Base-by-base conservation (phyloP, 1,284 basidiomycete genomes). In the Sutorius eximius region DNA sequence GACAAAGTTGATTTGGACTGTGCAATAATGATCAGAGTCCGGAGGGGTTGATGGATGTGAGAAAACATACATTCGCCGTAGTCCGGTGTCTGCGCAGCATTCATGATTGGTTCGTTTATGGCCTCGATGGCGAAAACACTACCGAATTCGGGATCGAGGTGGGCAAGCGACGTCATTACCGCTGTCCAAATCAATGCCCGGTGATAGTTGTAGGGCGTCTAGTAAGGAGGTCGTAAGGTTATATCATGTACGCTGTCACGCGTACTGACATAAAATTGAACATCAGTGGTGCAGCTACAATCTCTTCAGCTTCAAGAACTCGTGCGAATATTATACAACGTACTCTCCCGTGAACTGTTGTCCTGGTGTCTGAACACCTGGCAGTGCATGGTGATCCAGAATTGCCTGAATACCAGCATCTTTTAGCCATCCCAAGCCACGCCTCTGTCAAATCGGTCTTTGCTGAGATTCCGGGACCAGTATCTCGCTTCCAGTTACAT, bases 151-250 rank as follows among this genome's bases (percentile, higher is more conserved):
- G 87, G 77, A 64, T 91, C 85, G 18, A 87, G 70, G 61, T 91
- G 89, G 2, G 83, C 73, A 16, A 91, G 72, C 6, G 79, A 69
- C 0, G 89, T 86, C 85, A 91, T 89, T 27, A 91, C 85, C 15
- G 83, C 83, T 0, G 87, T 83, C 89, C 89, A 91, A 29, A 85
- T 73, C 47, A 91, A 73, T 11, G 89, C 89, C 6, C 89, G 83
- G 51, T 83, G 78, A 59, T 89, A 91, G 64, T 91, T 91, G 49
- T 80, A 73, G 5, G 76, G 72, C 1, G 83, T 89, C 87, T 89
- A 34, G 33, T 3, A 34, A 33, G 41, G 24, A 42, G 20, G 29
- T 51, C 22, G 29, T 59, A 45, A 57, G 53, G 53, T 34, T 33
- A 22, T 44, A 18, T 18, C 27, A 45, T 16, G 24, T 9, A 27